Evolutionary conservation across 202 grass and related monocot genomes (phyloP), one percentile per base, ranked within the genome.

Genomic region (Zoysia matrella): DNA sequence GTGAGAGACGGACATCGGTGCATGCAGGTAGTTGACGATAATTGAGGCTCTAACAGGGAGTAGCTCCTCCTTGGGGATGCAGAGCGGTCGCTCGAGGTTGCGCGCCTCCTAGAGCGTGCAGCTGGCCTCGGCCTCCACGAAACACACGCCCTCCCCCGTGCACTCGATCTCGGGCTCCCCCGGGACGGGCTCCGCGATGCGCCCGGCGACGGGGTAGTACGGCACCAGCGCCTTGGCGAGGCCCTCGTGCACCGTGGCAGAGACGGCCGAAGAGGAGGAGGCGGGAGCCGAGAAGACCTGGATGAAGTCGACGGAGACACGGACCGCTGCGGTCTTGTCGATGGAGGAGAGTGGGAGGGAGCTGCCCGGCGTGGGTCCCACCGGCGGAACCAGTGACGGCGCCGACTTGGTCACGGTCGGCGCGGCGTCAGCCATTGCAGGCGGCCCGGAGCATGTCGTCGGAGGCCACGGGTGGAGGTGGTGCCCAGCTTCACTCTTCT

Each of bases 291-390:
- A 53, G 73, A 93, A 93, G 13, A 93, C 88, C 70, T 87, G 89
- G 88, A 93, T 93, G 91, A 93, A 93, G 72, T 93, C 91, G 85
- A 93, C 91, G 70, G 82, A 90, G 75, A 93, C 88, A 15, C 88
- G 84, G 56, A 84, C 74, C 58, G 88, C 85, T 15, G 85, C 79
- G 14, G 85, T 80, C 76, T 79, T 81, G 82, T 93, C 91, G 68
- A 93, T 93, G 75, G 91, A 93, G 85, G 91, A 93, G 79, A 93
- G 91, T 72, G 91, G 91, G 47, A 93, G 82, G 48, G 79, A 72
- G 41, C 74, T 74, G 52, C 64, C 52, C 11, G 88, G 91, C 36
- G 91, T 90, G 4, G 83, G 69, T 30, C 69, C 40, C 18, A 72
- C 77, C 63, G 88, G 91, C 36, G 71, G 71, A 22, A 90, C 58